Conservation (phyloP, 1,284 basidiomycete genomes). For the Sanghuangporus sanghuang region DNA sequence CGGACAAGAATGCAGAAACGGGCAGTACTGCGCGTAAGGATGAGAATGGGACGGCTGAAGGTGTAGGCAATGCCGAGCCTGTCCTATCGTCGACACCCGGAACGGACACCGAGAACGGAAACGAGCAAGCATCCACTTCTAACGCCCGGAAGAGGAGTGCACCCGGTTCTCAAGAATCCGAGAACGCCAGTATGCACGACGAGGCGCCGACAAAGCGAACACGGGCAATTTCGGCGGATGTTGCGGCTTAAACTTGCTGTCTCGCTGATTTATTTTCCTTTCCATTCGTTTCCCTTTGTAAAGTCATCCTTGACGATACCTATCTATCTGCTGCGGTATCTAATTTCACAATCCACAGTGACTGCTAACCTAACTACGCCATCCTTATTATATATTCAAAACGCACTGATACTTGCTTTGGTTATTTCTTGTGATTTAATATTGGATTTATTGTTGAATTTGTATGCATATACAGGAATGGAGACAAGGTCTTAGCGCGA, state of each 20-base stretch:
- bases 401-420: background rate
- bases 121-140: background rate
- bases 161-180: background rate
- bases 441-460: background rate
- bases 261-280: background rate
- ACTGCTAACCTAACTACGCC: too few species aligned
- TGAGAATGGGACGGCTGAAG: background rate
- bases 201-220: conserved; percentile 10
- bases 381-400: too few species aligned
- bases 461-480: background rate
- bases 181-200: background rate
- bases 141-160: conserved; percentile 3
- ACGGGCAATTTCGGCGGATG: background rate
- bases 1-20: background rate
- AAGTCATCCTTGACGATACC: too few species aligned
- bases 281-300: too few species aligned
- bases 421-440: background rate
- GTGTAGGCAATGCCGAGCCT: background rate
- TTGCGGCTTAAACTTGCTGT: background rate
- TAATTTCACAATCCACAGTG: too few species aligned
- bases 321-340: too few species aligned
- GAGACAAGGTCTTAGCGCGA: background rate
- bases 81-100: conserved; percentile 5
- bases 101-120: background rate
- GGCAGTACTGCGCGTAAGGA: background rate